Conservation (phyloP, 2,329 filamentous ascomycete genomes). For the Dactylellina cionopaga region DNA sequence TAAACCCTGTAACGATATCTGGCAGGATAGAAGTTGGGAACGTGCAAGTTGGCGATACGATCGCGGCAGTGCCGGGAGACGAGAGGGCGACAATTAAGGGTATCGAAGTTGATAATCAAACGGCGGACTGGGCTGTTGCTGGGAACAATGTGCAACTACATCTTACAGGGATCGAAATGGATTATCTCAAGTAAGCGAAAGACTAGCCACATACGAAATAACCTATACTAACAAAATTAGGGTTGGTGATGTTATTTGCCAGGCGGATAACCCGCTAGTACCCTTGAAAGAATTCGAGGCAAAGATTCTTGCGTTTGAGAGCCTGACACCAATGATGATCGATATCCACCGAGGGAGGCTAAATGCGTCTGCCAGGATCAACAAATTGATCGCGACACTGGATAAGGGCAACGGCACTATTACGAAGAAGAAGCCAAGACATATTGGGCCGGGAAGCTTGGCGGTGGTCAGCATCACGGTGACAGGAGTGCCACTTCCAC, state of each 20-base stretch:
- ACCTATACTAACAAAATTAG: conserved; percentile 61
- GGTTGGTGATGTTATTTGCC: conserved; percentile 87
- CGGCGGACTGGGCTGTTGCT: conserved; percentile 87
- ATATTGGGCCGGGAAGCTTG: conserved; percentile 81
- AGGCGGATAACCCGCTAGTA: conserved; percentile 72
- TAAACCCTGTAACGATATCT: conserved; percentile 83
- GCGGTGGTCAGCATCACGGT: conserved; percentile 81
- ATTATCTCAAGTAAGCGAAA: conserved; percentile 70
- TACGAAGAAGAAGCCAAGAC: conserved; percentile 82
- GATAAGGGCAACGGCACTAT: conserved; percentile 82
- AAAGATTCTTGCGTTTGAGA: conserved; percentile 88
- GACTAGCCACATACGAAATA: no score
- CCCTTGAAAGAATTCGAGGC: conserved; percentile 79
- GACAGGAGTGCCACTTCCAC: conserved; percentile 73
- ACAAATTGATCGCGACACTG: conserved; percentile 75
- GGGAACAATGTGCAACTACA: conserved; percentile 90
- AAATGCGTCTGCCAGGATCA: conserved; percentile 79
- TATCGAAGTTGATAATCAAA: conserved; percentile 77
- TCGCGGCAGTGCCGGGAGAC: conserved; percentile 81
- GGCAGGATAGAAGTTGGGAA: conserved; percentile 87
- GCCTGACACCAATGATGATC: conserved; percentile 85
- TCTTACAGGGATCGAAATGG: conserved; percentile 82
- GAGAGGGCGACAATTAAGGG: conserved; percentile 84
- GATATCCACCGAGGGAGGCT: conserved; percentile 88
- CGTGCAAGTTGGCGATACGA: conserved; percentile 81